Evolutionary conservation across 1,284 basidiomycete genomes (phyloP).

Genomic region (Trametes pubescens): DNA sequence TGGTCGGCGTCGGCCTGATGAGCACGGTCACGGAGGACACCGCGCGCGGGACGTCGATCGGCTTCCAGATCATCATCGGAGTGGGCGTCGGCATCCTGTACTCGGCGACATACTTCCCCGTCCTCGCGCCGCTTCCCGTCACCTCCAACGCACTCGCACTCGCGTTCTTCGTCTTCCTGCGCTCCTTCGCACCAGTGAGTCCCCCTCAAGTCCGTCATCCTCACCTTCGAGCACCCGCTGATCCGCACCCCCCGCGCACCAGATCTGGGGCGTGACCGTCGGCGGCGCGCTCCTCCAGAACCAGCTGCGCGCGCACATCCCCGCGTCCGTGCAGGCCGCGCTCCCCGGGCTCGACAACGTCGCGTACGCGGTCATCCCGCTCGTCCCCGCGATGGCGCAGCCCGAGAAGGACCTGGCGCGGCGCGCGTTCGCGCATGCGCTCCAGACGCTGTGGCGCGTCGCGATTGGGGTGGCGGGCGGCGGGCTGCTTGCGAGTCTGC

Average conservation of each 20-base stretch:
- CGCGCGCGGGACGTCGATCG: conserved; percentile 40
- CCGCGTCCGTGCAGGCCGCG: conserved; percentile 20
- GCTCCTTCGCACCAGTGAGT: conserved; percentile 41
- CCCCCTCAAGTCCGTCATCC: background rate
- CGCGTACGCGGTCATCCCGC: conserved; percentile 35
- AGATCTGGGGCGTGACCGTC: conserved; percentile 46
- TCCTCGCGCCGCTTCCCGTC: conserved; percentile 46
- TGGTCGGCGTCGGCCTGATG: conserved; percentile 42
- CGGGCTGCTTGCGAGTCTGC: conserved; percentile 36
- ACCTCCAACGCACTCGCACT: conserved; percentile 44
- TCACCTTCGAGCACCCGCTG: conserved; percentile 9
- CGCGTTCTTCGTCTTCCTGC: conserved; percentile 47
- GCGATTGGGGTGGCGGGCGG: conserved; percentile 32
- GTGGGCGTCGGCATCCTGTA: conserved; percentile 21
- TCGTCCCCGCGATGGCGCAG: conserved; percentile 21
- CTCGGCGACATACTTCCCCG: conserved; percentile 40
- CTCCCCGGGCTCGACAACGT: conserved; percentile 28
- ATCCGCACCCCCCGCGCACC: conserved; percentile 4
- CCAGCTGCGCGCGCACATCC: conserved; percentile 37
- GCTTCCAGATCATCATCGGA: conserved; percentile 33
- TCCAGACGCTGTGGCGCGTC: conserved; percentile 35
- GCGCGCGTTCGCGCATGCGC: conserved; percentile 32
- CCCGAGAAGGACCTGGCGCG: conserved; percentile 27
- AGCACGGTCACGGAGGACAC: conserved; percentile 36
- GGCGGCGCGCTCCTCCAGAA: conserved; percentile 44